Base-by-base conservation (phyloP, 202 grass and related monocot genomes). In the Hordeum pubiflorum region DNA sequence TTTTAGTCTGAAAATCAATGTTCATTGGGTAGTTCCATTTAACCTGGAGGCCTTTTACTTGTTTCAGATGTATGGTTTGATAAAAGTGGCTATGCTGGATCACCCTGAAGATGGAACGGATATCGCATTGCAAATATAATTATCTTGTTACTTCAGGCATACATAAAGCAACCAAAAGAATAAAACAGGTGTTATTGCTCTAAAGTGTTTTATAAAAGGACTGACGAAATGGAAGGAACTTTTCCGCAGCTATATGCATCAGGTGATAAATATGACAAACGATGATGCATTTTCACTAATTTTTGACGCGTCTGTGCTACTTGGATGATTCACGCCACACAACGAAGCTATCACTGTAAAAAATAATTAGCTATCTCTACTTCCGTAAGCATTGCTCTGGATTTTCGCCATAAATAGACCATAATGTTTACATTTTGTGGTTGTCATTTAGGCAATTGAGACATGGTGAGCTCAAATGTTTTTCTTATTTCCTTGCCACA, bases 141-240 rank as follows among this genome's bases (percentile, higher is more conserved):
- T 76, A 59, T 74, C 38, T 9, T 40, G 1, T 41, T 33, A 3
- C 23, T 46, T 78, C 82, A 5, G 26, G 36, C 62, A 39, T 54
- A 27, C 94, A 93, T 91, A 97, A 93, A 93, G 87, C 83, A 93
- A 84, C 63, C 94, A 97, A 55, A 97, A 91, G 87, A 97, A 97
- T 83, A 97, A 97, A 84, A 97, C 94, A 0, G 91, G 94, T 41
- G 89, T 91, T 41, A 91, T 97, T 86, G 94, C 94, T 77, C 94
- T 89, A 24, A 97, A 93, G 65, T 84, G 94, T 73, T 97, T 97
- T 86, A 92, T 97, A 81, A 89, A 90, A 74, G 85, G 91, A 81
- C 81, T 97, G 72, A 91, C 91, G 85, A 97, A 97, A 78, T 87
- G 91, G 52, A 97, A 97, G 89, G 94, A 97, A 41, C 78, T 88